Evolutionary conservation across 106 monocot genomes (phyloP).

Genomic region (Amphibolis antarctica): DNA sequence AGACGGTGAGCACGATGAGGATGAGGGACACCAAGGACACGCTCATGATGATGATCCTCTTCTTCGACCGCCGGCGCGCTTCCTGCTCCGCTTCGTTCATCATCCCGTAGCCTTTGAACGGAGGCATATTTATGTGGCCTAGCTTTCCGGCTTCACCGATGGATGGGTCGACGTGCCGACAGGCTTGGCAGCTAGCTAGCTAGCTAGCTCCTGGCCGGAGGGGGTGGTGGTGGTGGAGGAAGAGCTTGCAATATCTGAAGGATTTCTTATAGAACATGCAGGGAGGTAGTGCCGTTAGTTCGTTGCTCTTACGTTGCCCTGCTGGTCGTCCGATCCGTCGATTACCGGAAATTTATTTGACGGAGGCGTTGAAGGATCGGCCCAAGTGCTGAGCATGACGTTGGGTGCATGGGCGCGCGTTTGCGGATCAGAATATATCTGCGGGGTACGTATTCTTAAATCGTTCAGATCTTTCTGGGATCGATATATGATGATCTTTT

Average conservation of each 20-base stretch:
- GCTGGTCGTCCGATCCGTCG: too few relatives aligned
- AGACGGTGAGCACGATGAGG: not conserved
- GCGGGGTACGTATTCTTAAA: not conserved
- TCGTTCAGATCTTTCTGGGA: too few relatives aligned
- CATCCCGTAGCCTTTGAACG: not conserved
- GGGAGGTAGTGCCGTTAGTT: not conserved
- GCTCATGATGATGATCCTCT: slow-evolving; percentile 7
- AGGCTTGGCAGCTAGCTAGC: too few relatives aligned
- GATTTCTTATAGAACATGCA: not conserved
- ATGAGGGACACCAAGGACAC: slow-evolving; percentile 5
- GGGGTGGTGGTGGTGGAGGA: too few relatives aligned
- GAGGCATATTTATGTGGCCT: not conserved
- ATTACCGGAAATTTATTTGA: not conserved
- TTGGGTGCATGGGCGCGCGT: too few relatives aligned
- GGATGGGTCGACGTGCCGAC: too few relatives aligned
- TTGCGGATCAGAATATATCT: not conserved
- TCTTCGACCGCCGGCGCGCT: not conserved
- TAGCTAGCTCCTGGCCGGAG: too few relatives aligned
- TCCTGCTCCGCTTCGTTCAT: slow-evolving; percentile 1
- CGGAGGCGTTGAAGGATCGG: not conserved
- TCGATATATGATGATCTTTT: too few relatives aligned
- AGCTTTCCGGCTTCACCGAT: too few relatives aligned
- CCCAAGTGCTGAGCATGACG: too few relatives aligned
- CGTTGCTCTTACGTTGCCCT: not conserved
- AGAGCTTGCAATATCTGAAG: not conserved